Percentiles rank a stretch among this genome's conserved stretches.
phyloP scores from a whole-genome alignment of 441 rosid species.

The Erodium texanum region DNA sequence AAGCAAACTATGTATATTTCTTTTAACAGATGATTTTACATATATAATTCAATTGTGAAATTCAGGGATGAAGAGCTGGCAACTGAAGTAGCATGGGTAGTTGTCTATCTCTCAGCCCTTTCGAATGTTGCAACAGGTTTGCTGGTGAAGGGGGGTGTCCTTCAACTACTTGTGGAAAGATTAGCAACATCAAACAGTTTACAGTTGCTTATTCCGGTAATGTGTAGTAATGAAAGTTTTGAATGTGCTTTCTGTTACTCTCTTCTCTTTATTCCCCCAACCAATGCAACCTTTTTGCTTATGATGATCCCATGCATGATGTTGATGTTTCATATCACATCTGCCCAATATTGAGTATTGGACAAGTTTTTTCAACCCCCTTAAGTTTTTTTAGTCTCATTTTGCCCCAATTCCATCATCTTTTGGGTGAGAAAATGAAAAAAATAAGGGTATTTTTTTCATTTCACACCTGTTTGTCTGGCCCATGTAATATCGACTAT shows the following conservation, averaged over 20 bases:
- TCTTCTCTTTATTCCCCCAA: background rate
- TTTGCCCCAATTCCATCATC: too few relatives aligned
- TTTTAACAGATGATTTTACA: background rate
- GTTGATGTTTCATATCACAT: background rate
- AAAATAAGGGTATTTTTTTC: too few relatives aligned
- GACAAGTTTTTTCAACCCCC: too few relatives aligned
- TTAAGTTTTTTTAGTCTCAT: too few relatives aligned
- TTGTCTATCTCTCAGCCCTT: conserved; percentile 94
- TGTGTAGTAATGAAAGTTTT: conserved; percentile 15
- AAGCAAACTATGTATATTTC: background rate
- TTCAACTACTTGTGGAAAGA: conserved; percentile 70
- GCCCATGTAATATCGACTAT: conserved; percentile 8
- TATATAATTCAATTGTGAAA: conserved; percentile 12
- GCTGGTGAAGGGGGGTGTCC: conserved; percentile 63
- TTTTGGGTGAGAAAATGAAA: too few relatives aligned
- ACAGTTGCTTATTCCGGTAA: conserved; percentile 90
- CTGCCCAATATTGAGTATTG: too few relatives aligned
- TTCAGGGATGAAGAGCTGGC: conserved; percentile 85
- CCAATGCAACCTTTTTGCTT: background rate
- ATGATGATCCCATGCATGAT: background rate
- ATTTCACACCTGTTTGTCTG: background rate
- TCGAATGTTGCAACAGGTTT: conserved; percentile 66
- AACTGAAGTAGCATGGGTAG: conserved; percentile 91
- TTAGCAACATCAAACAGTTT: conserved; percentile 65
- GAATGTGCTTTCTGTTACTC: background rate